phyloP scores from a whole-genome alignment of 2,329 filamentous ascomycete species.

The Fusarium sterilihyphosum region DNA sequence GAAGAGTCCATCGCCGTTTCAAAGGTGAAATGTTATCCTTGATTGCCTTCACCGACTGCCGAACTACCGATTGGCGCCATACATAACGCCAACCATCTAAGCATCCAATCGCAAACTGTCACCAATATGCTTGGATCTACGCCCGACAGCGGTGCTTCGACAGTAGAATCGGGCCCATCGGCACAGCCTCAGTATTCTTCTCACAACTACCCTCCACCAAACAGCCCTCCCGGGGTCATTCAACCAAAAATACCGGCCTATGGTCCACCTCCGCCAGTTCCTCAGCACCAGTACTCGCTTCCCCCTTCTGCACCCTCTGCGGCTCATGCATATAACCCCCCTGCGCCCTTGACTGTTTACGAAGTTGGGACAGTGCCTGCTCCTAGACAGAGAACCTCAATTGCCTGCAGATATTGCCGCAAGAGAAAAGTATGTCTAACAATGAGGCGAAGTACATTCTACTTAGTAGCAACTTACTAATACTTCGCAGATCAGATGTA shows the following conservation, averaged over 20 bases:
- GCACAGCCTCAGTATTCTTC: background rate
- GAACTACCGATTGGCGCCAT: background rate
- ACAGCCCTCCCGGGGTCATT: background rate
- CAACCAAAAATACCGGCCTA: accelerated
- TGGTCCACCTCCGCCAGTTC: accelerated
- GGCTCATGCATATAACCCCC: accelerated
- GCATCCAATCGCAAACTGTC: accelerated
- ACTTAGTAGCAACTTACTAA: background rate
- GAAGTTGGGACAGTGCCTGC: accelerated
- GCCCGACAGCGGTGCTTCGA: accelerated
- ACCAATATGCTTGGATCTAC: accelerated
- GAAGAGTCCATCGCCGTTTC: accelerated
- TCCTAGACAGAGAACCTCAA: background rate
- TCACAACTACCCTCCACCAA: background rate
- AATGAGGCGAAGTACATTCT: accelerated
- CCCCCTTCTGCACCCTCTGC: background rate
- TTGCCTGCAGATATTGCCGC: background rate
- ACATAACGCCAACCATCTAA: background rate
- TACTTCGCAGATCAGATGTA: background rate
- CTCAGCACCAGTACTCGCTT: background rate
- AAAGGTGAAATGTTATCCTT: background rate
- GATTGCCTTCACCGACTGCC: background rate
- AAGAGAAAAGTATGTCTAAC: background rate
- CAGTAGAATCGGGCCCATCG: background rate
- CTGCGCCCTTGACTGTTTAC: background rate